A percentile compares a stretch with the other conserved stretches of the same genome.
phyloP scores from a whole-genome alignment of 2,329 filamentous ascomycete genomes.

The Cordyceps militaris region DNA sequence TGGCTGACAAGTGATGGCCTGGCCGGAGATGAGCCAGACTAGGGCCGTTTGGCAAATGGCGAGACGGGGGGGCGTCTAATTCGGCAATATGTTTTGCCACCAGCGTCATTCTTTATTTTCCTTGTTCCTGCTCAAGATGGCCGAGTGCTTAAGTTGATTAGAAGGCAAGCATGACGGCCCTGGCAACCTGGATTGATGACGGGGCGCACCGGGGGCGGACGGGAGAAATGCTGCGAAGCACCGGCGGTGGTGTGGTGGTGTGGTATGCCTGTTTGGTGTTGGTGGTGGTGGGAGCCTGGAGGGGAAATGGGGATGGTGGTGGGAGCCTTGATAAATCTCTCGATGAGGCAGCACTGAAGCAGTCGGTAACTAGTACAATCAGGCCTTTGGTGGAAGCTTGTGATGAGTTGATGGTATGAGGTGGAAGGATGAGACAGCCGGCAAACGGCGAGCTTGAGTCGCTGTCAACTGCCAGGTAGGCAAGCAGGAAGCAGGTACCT shows the following conservation, averaged over 20 bases:
- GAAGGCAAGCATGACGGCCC: background rate
- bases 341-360: too few species aligned
- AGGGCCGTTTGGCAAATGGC: background rate
- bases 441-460: too few species aligned
- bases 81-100: background rate
- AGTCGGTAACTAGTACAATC: too few species aligned
- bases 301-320: background rate
- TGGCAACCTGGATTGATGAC: background rate
- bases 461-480: too few species aligned
- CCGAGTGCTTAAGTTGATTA: background rate
- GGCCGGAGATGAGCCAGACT: slow-evolving; percentile 1
- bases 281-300: background rate
- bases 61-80: background rate
- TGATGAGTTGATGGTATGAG: too few species aligned
- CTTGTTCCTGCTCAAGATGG: background rate
- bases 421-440: too few species aligned
- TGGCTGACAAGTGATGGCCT: background rate
- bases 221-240: background rate
- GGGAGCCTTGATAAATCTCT: too few species aligned
- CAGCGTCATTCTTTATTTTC: background rate
- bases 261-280: background rate
- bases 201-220: background rate
- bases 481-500: too few species aligned
- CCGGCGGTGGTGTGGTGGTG: background rate
- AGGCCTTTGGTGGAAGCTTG: background rate